Percentiles rank a stretch among this genome's conserved stretches.
These are phyloP conservation scores for Cenchrus americanus DNA, from an alignment of 176 grass and related monocot species.

Conservation along the genomic window DNA sequence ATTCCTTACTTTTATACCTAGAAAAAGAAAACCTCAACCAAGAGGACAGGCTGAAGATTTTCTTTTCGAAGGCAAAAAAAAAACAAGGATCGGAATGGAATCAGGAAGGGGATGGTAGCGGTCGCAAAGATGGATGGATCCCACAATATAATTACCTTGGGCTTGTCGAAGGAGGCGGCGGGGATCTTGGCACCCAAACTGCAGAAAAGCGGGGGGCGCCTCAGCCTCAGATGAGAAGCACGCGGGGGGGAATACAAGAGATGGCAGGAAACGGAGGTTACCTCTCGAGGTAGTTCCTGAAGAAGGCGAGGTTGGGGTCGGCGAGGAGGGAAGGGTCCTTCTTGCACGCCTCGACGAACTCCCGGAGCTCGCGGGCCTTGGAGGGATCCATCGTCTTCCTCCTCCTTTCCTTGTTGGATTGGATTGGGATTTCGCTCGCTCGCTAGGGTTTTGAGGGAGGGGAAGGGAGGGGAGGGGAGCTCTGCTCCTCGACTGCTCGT, in stretches of 20 bases:
- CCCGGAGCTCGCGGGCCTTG: slow-evolving; percentile 59
- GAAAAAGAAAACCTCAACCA: not conserved
- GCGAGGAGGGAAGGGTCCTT: slow-evolving; percentile 68
- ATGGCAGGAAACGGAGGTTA: not conserved
- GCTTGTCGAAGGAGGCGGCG: slow-evolving; percentile 30
- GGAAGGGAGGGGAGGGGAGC: not conserved
- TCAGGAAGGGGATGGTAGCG: not conserved
- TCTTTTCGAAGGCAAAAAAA: not conserved
- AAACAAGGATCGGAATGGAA: not conserved
- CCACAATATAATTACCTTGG: slow-evolving; percentile 33
- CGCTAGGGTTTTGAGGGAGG: slow-evolving; percentile 7
- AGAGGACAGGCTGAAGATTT: not conserved
- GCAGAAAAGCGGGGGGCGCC: not conserved
- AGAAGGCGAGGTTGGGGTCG: slow-evolving; percentile 88
- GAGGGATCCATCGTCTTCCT: slow-evolving; percentile 54
- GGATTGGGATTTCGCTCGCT: not conserved
- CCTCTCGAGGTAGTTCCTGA: slow-evolving; percentile 77
- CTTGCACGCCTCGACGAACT: slow-evolving; percentile 81
- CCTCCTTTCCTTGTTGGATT: not conserved
- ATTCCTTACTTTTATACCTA: not conserved
- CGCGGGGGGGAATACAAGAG: not conserved
- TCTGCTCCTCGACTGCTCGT: too few relatives aligned
- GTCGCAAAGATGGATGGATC: not conserved
- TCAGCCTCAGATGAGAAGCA: not conserved
- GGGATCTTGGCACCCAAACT: slow-evolving; percentile 81